Evolutionary conservation across 306 rosid genomes (phyloP), one percentile per base, ranked within the genome.

Genomic region (Sindora glabra): DNA sequence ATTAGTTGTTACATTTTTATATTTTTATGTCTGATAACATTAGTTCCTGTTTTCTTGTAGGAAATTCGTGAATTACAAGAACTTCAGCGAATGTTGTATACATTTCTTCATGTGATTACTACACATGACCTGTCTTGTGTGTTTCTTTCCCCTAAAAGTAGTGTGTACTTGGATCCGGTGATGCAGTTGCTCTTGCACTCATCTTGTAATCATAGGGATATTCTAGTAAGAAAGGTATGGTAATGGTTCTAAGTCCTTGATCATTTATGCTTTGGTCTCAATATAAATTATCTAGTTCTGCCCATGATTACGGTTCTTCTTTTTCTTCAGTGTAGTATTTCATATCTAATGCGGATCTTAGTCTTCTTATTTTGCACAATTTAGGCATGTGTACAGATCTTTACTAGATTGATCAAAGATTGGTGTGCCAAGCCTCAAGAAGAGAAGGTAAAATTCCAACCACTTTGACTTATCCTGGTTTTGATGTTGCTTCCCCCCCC

Each of bases 21-120:
- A 22, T 40, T 26, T 27, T 22, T 52, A 34, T 37, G 38, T 47
- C 48, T 48, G 67, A 48, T 49, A 64, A 53, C 34, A 65, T 70
- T 73, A 15, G 22, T 14, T 3, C 8, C 2, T 46, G 21, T 47
- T 41, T 39, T 48, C 47, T 42, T 73, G 71, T 47, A 92, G 98
- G 98, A 92, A 83, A 76, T 88, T 67, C 94, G 96, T 30, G 98
- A 92, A 66, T 73, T 92, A 77, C 96, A 86, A 78, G 98, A 92
- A 75, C 96, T 92, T 74, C 98, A 88, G 60, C 84, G 79, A 50
- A 82, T 79, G 48, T 75, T 92, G 44, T 84, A 77, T 75, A 83
- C 96, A 24, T 92, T 92, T 86, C 96, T 92, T 39, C 95, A 92
- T 40, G 96, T 89, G 80, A 83, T 92, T 54, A 33, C 89, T 26